Percentiles rank a stretch among this genome's conserved stretches.
Evolutionary conservation across 2,329 filamentous ascomycete species (phyloP).

Genomic region (Teratosphaeria zuluensis): DNA sequence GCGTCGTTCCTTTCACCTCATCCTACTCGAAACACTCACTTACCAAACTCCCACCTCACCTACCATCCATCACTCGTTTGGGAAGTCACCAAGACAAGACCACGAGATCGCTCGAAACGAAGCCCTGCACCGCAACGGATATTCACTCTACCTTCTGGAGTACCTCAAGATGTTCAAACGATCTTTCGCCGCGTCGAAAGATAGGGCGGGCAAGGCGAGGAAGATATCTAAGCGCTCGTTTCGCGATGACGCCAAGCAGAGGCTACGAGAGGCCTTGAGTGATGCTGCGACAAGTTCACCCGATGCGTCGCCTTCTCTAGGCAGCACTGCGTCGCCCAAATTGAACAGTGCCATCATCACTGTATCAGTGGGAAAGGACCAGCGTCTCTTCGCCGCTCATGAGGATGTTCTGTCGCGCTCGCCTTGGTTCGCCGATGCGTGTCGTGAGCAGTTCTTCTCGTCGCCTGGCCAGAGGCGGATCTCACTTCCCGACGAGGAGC

Average conservation of each 20-base stretch:
- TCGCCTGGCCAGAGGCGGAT: constrained; percentile 58
- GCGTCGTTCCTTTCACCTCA: constrained; percentile 39
- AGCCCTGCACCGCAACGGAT: background rate
- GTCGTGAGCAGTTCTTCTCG: constrained; percentile 64
- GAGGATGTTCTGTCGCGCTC: constrained; percentile 83
- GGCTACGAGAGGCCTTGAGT: constrained; percentile 76
- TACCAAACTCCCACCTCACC: constrained; percentile 13
- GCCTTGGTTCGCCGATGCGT: constrained; percentile 57
- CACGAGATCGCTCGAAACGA: constrained; percentile 10
- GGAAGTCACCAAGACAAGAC: constrained; percentile 8
- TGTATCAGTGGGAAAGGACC: constrained; percentile 71
- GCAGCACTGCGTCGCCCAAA: constrained; percentile 33
- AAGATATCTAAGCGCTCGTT: constrained; percentile 67
- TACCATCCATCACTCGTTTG: constrained; percentile 43
- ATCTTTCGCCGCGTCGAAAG: constrained; percentile 70
- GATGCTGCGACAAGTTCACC: constrained; percentile 36
- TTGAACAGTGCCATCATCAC: constrained; percentile 71
- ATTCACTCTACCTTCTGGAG: background rate
- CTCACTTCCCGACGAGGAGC: constrained; percentile 69
- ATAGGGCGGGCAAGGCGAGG: constrained; percentile 79
- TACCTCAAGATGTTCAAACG: constrained; percentile 74
- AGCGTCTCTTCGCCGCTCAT: constrained; percentile 87
- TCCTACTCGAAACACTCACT: constrained; percentile 32
- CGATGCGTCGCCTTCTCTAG: constrained; percentile 25
- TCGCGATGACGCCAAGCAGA: constrained; percentile 73